Evolutionary conservation across 768 basidiomycete species (phyloP).

Genomic region (Kwoniella sp.): DNA sequence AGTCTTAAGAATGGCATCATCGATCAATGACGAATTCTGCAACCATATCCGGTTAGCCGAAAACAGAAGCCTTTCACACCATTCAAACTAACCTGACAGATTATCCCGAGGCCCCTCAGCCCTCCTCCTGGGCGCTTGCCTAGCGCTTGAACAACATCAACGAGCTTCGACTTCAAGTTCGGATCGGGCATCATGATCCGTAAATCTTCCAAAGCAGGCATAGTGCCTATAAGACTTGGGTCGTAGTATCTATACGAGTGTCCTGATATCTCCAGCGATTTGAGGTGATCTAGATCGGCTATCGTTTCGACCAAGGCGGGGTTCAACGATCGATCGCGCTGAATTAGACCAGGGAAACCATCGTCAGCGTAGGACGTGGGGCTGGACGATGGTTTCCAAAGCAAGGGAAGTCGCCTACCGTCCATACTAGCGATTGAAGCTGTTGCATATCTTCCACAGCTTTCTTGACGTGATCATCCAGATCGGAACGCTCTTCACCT

Average conservation of each 20-base stretch:
- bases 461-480: slow-evolving; percentile 41
- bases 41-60: background rate
- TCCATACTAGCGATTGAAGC: slow-evolving; percentile 42
- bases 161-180: slow-evolving; percentile 24
- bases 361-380: too few relatives aligned
- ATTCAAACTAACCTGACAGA: slow-evolving; percentile 41
- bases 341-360: too few relatives aligned
- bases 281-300: slow-evolving; percentile 26
- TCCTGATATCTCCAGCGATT: slow-evolving; percentile 42
- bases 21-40: slow-evolving; percentile 44
- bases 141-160: slow-evolving; percentile 19
- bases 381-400: too few relatives aligned
- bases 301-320: slow-evolving; percentile 34
- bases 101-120: slow-evolving; percentile 35
- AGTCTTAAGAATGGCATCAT: slow-evolving; percentile 35
- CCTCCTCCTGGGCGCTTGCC: slow-evolving; percentile 29
- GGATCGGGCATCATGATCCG: slow-evolving; percentile 51
- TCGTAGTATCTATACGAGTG: slow-evolving; percentile 46
- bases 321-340: slow-evolving; percentile 44
- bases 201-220: slow-evolving; percentile 36
- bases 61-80: too few relatives aligned
- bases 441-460: slow-evolving; percentile 38
- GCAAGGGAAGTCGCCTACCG: too few relatives aligned
- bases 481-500: slow-evolving; percentile 35
- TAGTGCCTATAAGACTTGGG: slow-evolving; percentile 28